Evolutionary conservation across 192 early-diverging fungal species (phyloP).

Genomic region (Linnemannia elongata): DNA sequence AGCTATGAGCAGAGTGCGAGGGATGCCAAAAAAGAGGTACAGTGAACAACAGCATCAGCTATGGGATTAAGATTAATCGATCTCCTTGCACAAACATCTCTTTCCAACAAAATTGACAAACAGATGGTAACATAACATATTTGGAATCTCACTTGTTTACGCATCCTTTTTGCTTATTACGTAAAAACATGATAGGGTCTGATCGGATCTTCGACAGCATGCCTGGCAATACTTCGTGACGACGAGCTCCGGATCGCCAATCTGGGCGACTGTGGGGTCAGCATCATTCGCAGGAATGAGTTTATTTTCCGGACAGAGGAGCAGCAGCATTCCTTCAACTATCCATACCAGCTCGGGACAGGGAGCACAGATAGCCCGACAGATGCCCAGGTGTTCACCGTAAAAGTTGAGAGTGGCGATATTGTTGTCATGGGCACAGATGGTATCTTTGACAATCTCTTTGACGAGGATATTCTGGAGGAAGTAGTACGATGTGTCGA

Average conservation of each 20-base stretch:
- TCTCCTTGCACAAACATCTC: neutral
- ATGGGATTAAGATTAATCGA: neutral
- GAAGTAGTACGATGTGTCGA: slow-evolving; percentile 69
- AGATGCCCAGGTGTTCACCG: slow-evolving; percentile 86
- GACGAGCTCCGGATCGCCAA: slow-evolving; percentile 96
- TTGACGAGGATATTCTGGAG: slow-evolving; percentile 97
- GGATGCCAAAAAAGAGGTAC: slow-evolving; percentile 78
- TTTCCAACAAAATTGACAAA: neutral
- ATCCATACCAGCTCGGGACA: slow-evolving; percentile 96
- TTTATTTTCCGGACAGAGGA: slow-evolving; percentile 95
- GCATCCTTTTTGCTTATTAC: neutral
- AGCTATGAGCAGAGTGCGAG: slow-evolving; percentile 82
- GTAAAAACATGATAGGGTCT: slow-evolving; percentile 64
- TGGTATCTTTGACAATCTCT: slow-evolving; percentile 97
- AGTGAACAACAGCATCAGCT: neutral
- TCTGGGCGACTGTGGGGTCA: slow-evolving; percentile 94
- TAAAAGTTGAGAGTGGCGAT: slow-evolving; percentile 93
- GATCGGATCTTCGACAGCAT: slow-evolving; percentile 93
- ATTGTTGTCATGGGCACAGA: slow-evolving; percentile 94
- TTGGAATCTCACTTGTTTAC: neutral
- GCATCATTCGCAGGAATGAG: slow-evolving; percentile 88
- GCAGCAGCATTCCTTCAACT: slow-evolving; percentile 99
- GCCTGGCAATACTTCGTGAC: slow-evolving; percentile 87
- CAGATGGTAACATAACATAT: neutral
- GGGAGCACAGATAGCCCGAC: slow-evolving; percentile 82